A percentile compares a stretch with the other conserved stretches of the same genome.
Conservation (phyloP, 108 stramenopile species). For the Halocafeteria seosinensis region DNA sequence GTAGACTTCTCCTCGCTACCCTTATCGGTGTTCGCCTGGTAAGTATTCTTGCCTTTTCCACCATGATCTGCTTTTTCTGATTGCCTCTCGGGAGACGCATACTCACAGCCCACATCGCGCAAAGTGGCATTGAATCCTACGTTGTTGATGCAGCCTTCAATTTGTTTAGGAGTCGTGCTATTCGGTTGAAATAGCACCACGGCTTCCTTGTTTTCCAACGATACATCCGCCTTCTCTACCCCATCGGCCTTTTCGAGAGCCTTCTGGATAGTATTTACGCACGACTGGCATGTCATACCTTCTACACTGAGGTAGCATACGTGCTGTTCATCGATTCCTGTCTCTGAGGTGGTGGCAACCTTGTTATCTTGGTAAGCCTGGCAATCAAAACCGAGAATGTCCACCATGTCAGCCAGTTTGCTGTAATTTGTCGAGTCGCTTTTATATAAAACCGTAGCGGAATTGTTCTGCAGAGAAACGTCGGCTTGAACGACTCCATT, state of each 20-base stretch:
- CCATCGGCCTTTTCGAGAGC: background rate
- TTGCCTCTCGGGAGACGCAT: too few species aligned
- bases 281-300: slow-evolving; percentile 6
- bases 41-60: background rate
- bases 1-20: background rate
- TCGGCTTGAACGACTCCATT: background rate
- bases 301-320: background rate
- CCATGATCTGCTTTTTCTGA: background rate
- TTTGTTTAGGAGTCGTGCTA: background rate
- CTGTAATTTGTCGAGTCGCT: background rate
- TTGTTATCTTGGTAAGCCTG: background rate
- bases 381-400: background rate
- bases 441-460: background rate
- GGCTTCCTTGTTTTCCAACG: background rate
- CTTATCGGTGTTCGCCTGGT: background rate
- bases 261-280: background rate
- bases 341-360: background rate
- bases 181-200: background rate
- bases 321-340: too few species aligned
- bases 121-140: background rate
- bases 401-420: background rate
- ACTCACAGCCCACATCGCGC: background rate
- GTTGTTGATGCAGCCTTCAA: background rate
- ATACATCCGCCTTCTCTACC: background rate
- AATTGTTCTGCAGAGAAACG: background rate